Evolutionary conservation across 768 basidiomycete genomes (phyloP).

Genomic region (Termitomyces sp.): DNA sequence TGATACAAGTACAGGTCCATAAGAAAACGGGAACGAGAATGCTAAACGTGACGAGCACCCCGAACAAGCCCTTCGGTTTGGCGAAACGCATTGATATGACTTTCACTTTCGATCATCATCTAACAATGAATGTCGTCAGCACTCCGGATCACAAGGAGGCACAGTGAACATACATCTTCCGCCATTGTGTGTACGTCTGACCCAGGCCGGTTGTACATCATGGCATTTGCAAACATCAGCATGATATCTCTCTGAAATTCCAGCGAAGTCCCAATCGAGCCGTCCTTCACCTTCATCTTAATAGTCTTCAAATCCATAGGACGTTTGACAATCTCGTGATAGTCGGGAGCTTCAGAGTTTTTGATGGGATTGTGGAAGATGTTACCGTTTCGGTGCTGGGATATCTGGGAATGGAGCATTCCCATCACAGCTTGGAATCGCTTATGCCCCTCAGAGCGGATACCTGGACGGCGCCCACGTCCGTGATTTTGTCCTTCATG

Average conservation of each 20-base stretch:
- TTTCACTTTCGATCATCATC: conserved; percentile 78
- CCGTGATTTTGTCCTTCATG: conserved; percentile 23
- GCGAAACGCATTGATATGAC: conserved; percentile 59
- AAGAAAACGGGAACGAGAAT: background rate
- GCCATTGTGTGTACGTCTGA: conserved; percentile 90
- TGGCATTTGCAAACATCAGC: conserved; percentile 94
- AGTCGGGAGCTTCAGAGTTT: conserved; percentile 83
- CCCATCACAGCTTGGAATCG: conserved; percentile 78
- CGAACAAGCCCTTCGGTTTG: conserved; percentile 71
- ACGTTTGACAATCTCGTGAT: conserved; percentile 87
- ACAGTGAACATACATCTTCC: conserved; percentile 63
- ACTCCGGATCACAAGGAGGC: background rate
- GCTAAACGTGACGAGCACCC: conserved; percentile 29
- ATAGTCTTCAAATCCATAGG: conserved; percentile 96
- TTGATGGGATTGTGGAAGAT: conserved; percentile 92
- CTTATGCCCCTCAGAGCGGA: conserved; percentile 49
- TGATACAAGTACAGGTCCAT: background rate
- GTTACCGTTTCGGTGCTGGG: conserved; percentile 80
- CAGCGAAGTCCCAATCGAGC: conserved; percentile 69
- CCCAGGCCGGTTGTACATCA: conserved; percentile 91
- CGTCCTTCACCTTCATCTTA: conserved; percentile 80
- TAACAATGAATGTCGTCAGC: conserved; percentile 17
- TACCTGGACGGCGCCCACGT: conserved; percentile 26
- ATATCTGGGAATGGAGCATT: conserved; percentile 78
- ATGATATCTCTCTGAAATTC: conserved; percentile 90